phyloP scores from a whole-genome alignment of 495 filamentous ascomycete genomes.

The Tetracladium setigerum region DNA sequence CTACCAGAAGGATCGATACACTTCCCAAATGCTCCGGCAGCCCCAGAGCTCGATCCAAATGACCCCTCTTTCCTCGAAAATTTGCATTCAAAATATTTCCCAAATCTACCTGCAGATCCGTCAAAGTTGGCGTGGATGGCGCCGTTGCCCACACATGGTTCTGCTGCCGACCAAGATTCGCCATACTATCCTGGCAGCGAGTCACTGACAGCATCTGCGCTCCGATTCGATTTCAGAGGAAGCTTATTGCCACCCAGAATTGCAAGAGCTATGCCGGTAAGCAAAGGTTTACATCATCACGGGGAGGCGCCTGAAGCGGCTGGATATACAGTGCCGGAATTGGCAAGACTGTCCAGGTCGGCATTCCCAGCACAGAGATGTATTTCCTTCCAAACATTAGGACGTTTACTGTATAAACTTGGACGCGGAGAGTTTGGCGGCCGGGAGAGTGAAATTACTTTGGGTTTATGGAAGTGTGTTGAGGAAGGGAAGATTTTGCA shows the following conservation, averaged over 20 bases:
- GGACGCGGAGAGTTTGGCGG: slow-evolving; percentile 73
- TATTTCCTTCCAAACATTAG: slow-evolving; percentile 84
- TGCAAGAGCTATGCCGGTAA: slow-evolving; percentile 61
- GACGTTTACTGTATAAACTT: slow-evolving; percentile 75
- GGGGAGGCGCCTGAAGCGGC: slow-evolving; percentile 88
- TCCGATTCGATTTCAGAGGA: slow-evolving; percentile 87
- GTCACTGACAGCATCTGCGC: slow-evolving; percentile 61
- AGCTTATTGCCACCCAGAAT: slow-evolving; percentile 65
- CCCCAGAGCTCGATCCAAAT: slow-evolving; percentile 70
- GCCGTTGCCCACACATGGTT: slow-evolving; percentile 50
- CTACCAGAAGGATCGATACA: slow-evolving; percentile 38
- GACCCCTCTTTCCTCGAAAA: slow-evolving; percentile 74
- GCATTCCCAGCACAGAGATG: slow-evolving; percentile 81
- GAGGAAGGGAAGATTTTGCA: slow-evolving; percentile 69
- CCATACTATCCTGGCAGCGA: slow-evolving; percentile 72
- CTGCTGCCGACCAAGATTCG: slow-evolving; percentile 51
- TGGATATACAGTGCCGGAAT: slow-evolving; percentile 87
- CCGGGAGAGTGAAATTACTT: slow-evolving; percentile 44
- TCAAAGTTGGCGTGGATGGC: slow-evolving; percentile 86
- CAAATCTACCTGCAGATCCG: slow-evolving; percentile 74
- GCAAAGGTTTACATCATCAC: slow-evolving; percentile 85
- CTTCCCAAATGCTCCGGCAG: slow-evolving; percentile 50
- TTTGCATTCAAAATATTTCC: slow-evolving; percentile 90
- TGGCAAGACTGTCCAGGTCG: slow-evolving; percentile 74
- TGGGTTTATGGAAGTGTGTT: slow-evolving; percentile 69